Conservation (phyloP, 768 basidiomycete species). For the Asterophora lycoperdoides region DNA sequence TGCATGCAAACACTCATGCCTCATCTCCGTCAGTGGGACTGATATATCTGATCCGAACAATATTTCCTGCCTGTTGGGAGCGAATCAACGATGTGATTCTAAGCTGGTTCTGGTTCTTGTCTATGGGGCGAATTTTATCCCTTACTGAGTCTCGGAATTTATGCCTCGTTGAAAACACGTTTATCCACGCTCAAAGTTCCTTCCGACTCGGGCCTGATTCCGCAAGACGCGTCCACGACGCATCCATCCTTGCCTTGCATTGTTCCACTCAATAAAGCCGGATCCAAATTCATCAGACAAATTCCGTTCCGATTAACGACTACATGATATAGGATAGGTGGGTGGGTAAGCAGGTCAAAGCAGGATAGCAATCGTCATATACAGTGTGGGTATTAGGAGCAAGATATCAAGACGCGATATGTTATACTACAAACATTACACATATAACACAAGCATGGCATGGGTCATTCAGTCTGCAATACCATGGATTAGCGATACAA, state of each 20-base stretch:
- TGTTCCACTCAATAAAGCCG: too few species aligned
- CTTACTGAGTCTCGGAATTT: background rate
- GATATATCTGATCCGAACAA: conserved; percentile 2
- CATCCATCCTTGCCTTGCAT: background rate
- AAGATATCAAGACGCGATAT: conserved; percentile 18
- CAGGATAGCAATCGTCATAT: conserved; percentile 11
- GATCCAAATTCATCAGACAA: background rate
- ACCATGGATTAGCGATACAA: conserved; percentile 22
- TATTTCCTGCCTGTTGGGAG: background rate
- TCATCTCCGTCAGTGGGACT: conserved; percentile 18
- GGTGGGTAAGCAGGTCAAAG: conserved; percentile 1
- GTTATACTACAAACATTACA: conserved; percentile 16
- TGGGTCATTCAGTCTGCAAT: conserved; percentile 15
- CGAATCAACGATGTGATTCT: background rate
- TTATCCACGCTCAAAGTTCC: background rate
- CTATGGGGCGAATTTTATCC: background rate
- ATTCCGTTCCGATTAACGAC: conserved; percentile 3
- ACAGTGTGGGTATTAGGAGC: conserved; percentile 18
- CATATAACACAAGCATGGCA: conserved; percentile 17
- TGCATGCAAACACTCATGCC: conserved; percentile 10
- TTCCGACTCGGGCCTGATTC: background rate
- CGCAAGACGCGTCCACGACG: background rate
- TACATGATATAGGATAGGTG: conserved; percentile 1
- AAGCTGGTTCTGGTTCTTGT: background rate
- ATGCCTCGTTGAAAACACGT: background rate